A percentile compares a stretch with the other conserved stretches of the same genome.
Conservation (phyloP, 192 early-diverging fungal genomes). For the Gonapodya sp. region DNA sequence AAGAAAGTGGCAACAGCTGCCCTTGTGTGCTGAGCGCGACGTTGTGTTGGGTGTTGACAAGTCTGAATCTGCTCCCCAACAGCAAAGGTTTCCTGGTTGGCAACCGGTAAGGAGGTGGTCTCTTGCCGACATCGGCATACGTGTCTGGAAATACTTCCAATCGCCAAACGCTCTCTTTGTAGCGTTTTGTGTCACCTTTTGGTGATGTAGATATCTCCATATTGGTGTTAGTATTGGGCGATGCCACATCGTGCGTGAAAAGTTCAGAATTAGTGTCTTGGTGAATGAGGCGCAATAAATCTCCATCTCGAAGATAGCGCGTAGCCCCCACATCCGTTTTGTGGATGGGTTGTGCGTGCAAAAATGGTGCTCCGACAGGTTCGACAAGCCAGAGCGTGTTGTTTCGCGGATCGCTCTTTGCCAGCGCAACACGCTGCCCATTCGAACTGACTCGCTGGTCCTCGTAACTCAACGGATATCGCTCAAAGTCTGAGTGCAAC, state of each 20-base stretch:
- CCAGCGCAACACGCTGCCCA: slow-evolving; percentile 77
- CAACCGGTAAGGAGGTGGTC: neutral
- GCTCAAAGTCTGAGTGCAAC: slow-evolving; percentile 66
- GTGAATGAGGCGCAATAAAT: slow-evolving; percentile 55
- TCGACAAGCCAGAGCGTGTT: slow-evolving; percentile 63
- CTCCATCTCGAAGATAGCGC: slow-evolving; percentile 43
- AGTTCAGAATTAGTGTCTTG: slow-evolving; percentile 40
- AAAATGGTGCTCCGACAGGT: slow-evolving; percentile 8
- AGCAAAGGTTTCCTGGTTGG: neutral
- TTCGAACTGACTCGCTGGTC: slow-evolving; percentile 80
- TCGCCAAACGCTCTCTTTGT: slow-evolving; percentile 41
- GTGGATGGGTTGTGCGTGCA: neutral
- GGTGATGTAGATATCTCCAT: slow-evolving; percentile 70
- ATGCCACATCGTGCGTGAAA: slow-evolving; percentile 71
- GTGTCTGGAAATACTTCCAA: slow-evolving; percentile 18
- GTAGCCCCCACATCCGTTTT: slow-evolving; percentile 20
- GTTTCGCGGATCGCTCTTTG: slow-evolving; percentile 66
- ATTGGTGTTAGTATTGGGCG: slow-evolving; percentile 60
- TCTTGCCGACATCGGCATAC: neutral
- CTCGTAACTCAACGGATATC: slow-evolving; percentile 84
- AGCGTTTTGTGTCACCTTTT: neutral
- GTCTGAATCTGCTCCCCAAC: slow-evolving; percentile 30
- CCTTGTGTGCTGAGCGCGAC: slow-evolving; percentile 70
- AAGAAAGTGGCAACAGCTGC: slow-evolving; percentile 58
- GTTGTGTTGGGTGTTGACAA: slow-evolving; percentile 66